Percentiles rank a stretch among this genome's conserved stretches.
phyloP scores from a whole-genome alignment of 2,329 filamentous ascomycete species.

The Penicillium sp. region DNA sequence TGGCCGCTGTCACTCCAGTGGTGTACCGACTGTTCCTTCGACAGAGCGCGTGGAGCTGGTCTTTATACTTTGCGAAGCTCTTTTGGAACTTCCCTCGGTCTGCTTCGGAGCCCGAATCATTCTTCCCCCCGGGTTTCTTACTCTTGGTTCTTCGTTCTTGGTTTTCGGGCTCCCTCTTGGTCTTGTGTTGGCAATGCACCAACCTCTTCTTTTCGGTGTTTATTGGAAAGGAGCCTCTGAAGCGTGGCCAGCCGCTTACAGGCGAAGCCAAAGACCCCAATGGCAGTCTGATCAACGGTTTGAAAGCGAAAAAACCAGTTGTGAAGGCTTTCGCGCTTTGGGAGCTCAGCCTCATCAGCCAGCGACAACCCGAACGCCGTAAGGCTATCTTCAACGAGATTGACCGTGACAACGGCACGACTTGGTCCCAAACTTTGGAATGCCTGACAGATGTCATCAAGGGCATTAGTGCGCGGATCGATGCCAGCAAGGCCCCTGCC shows the following conservation, averaged over 20 bases:
- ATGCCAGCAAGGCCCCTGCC: constrained; percentile 55
- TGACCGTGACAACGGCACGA: constrained; percentile 74
- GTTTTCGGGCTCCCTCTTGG: constrained; percentile 65
- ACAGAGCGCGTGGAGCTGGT: constrained; percentile 65
- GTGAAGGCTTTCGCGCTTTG: constrained; percentile 84
- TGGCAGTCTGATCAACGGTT: constrained; percentile 78
- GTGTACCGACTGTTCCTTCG: constrained; percentile 67
- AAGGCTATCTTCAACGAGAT: constrained; percentile 85
- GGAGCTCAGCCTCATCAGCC: constrained; percentile 81
- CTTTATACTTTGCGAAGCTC: constrained; percentile 68
- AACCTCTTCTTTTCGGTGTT: constrained; percentile 80
- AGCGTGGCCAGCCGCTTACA: constrained; percentile 81
- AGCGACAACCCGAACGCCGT: constrained; percentile 71
- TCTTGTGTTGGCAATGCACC: constrained; percentile 72
- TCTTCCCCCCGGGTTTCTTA: constrained; percentile 57
- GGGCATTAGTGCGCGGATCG: constrained; percentile 66
- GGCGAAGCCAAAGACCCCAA: constrained; percentile 87
- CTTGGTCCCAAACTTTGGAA: constrained; percentile 76
- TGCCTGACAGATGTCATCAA: constrained; percentile 70
- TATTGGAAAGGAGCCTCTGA: constrained; percentile 76
- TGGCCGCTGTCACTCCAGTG: constrained; percentile 51
- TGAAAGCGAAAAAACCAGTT: constrained; percentile 79
- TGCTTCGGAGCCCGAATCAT: constrained; percentile 58
- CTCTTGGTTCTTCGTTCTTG: constrained; percentile 59
- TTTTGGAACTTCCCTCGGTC: constrained; percentile 76